phyloP scores from a whole-genome alignment of 257 asterid species.

The Gardenia jasminoides region DNA sequence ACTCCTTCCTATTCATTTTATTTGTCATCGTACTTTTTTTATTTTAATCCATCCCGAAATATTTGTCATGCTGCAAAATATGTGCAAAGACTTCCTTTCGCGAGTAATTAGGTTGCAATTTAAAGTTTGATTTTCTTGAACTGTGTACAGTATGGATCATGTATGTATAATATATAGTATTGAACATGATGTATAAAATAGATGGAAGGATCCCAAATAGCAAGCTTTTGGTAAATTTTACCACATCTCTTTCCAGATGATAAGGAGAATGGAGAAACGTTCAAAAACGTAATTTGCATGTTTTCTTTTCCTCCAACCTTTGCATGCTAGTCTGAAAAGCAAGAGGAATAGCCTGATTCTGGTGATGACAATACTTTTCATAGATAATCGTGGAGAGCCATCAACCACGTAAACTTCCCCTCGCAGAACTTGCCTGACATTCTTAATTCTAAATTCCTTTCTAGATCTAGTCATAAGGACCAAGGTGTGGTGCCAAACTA shows the following conservation, averaged over 20 bases:
- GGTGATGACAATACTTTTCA: neutral
- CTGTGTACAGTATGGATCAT: too few relatives aligned
- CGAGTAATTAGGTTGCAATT: neutral
- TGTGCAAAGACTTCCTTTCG: neutral
- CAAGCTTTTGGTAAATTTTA: too few relatives aligned
- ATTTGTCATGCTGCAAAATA: neutral
- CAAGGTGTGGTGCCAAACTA: neutral
- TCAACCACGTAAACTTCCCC: neutral
- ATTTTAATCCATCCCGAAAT: too few relatives aligned
- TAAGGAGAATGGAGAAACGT: neutral
- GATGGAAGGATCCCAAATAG: neutral
- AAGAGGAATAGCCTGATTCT: neutral
- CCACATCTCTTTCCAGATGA: neutral
- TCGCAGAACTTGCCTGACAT: neutral
- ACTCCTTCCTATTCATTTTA: neutral
- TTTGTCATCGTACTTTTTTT: too few relatives aligned
- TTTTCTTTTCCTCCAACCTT: neutral
- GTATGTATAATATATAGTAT: too few relatives aligned
- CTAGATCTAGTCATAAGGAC: neutral
- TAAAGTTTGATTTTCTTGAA: too few relatives aligned
- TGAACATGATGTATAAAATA: too few relatives aligned
- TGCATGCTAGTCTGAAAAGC: neutral
- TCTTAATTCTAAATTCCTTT: too few relatives aligned
- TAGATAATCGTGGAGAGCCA: neutral
- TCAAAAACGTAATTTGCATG: neutral